phyloP scores from a whole-genome alignment of 23 red algal genomes.

The Gracilaria caudata region DNA sequence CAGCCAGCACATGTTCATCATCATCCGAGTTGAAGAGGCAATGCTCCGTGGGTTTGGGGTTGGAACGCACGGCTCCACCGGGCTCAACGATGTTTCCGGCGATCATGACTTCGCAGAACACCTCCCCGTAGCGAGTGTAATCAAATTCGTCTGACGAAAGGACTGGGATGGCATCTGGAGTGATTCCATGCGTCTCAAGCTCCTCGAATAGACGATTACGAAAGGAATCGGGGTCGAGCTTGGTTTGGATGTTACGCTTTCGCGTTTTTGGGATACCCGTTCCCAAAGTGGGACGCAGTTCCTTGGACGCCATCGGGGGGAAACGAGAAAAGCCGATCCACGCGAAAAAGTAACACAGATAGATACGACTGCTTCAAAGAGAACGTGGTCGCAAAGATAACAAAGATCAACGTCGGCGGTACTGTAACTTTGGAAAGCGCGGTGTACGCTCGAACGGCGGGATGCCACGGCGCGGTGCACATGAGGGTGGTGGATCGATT shows the following conservation, averaged over 20 bases:
- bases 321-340: neutral
- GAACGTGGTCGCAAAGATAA: neutral
- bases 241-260: conserved; percentile 88
- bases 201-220: conserved; percentile 73
- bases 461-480: neutral
- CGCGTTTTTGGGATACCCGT: conserved; percentile 70
- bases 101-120: conserved; percentile 85
- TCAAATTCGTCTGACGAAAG: conserved; percentile 72
- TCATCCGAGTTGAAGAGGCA: conserved; percentile 63
- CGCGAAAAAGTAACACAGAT: no score
- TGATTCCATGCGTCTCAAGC: conserved; percentile 60
- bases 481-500: no score
- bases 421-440: no score
- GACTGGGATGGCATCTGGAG: conserved; percentile 30
- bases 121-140: conserved; percentile 82
- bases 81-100: conserved; percentile 90
- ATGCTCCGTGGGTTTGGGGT: conserved; percentile 53
- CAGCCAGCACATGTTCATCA: conserved; percentile 40
- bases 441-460: no score
- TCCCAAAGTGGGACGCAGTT: conserved; percentile 78
- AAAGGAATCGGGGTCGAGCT: conserved; percentile 85
- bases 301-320: conserved; percentile 66
- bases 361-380: no score
- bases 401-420: no score
- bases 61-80: conserved; percentile 65